A percentile compares a stretch with the other conserved stretches of the same genome.
Evolutionary conservation across 495 filamentous ascomycete genomes (phyloP).

Genomic region (Talaromyces wortmannii): DNA sequence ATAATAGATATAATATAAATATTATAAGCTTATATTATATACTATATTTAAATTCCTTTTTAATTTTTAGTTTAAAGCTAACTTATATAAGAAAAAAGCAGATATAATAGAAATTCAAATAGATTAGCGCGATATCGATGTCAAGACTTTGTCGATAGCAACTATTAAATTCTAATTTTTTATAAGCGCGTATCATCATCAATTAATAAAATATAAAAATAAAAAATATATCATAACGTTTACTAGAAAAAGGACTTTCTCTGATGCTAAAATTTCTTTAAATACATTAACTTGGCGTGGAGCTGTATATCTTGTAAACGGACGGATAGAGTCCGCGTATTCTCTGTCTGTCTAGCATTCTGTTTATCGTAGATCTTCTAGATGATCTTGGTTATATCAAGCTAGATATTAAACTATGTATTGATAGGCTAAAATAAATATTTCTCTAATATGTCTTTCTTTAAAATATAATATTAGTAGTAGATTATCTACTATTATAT

Average conservation of each 20-base stretch:
- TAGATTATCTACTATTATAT: neutral
- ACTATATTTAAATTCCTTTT: neutral
- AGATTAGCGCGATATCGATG: neutral
- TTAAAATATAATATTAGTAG: neutral
- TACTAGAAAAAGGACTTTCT: neutral
- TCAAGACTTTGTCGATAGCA: neutral
- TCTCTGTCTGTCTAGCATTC: too few species aligned
- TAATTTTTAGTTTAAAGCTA: neutral
- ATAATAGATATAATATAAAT: neutral
- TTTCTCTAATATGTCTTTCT: neutral
- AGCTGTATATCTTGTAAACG: neutral
- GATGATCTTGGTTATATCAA: too few species aligned
- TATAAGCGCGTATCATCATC: neutral
- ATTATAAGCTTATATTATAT: neutral
- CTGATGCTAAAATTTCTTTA: neutral
- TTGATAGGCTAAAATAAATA: neutral
- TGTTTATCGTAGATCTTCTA: too few species aligned
- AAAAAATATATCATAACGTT: neutral
- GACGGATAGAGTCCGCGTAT: neutral
- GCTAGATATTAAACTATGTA: neutral
- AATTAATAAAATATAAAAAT: neutral
- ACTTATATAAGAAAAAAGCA: neutral
- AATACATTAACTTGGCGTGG: neutral
- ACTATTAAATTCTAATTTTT: neutral
- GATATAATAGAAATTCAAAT: neutral